Evolutionary conservation across 176 grass and related monocot genomes (phyloP).

Genomic region (Aegilops speltoides): DNA sequence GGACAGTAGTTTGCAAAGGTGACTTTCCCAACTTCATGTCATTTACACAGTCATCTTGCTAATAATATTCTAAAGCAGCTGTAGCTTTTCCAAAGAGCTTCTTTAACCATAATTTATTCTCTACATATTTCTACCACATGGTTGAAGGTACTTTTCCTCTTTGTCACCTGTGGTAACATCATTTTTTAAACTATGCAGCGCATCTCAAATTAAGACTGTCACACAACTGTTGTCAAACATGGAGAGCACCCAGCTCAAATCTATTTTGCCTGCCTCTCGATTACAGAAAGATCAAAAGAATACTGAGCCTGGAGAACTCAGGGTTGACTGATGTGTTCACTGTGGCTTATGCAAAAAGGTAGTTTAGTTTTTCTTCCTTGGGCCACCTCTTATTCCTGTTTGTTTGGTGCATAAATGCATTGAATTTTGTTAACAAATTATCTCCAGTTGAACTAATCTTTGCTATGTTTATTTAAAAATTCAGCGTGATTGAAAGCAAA

Average conservation of each 20-base stretch:
- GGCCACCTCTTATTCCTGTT: neutral
- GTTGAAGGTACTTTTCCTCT: constrained; percentile 12
- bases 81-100: neutral
- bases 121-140: neutral
- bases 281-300: constrained; percentile 29
- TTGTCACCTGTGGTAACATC: constrained; percentile 22
- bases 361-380: neutral
- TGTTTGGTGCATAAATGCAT: neutral
- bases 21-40: neutral
- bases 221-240: constrained; percentile 71
- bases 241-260: constrained; percentile 69
- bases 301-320: constrained; percentile 20
- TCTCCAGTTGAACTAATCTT: neutral
- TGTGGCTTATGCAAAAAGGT: neutral
- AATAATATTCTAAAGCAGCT: neutral
- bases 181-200: constrained; percentile 39
- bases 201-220: constrained; percentile 78
- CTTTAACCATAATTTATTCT: neutral
- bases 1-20: constrained; percentile 89
- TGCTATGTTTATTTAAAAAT: neutral
- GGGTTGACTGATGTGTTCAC: constrained; percentile 12
- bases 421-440: neutral
- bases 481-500: neutral
- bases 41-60: neutral
- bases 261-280: constrained; percentile 26